These are phyloP conservation scores for Alternaria infectoria DNA, from an alignment of 2,329 filamentous ascomycete genomes.

Conservation along the genomic window DNA sequence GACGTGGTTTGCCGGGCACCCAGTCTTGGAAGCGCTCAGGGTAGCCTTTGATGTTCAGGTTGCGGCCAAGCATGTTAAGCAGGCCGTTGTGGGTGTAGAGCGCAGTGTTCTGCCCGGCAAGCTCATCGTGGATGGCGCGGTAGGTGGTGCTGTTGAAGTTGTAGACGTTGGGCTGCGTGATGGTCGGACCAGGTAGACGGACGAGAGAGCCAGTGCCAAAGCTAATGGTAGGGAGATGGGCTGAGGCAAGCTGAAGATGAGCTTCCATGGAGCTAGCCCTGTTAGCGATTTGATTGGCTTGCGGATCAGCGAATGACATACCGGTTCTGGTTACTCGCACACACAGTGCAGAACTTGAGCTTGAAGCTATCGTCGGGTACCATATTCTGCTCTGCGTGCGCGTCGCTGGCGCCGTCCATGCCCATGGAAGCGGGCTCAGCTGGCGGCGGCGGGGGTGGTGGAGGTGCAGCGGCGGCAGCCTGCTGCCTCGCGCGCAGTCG, in stretches of 20 bases:
- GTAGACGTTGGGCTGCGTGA: constrained; percentile 95
- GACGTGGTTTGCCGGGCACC: constrained; percentile 82
- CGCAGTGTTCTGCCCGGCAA: constrained; percentile 81
- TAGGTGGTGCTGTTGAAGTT: constrained; percentile 98
- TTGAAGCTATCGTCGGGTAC: constrained; percentile 69
- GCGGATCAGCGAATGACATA: constrained; percentile 53
- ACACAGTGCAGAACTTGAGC: constrained; percentile 97
- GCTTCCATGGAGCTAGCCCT: constrained; percentile 87
- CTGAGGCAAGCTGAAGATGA: constrained; percentile 87
- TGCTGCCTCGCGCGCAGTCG: constrained; percentile 56
- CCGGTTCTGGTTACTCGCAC: constrained; percentile 97
- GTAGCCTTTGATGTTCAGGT: constrained; percentile 89
- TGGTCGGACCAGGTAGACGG: constrained; percentile 86
- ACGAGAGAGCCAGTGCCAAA: constrained; percentile 97
- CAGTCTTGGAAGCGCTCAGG: constrained; percentile 99
- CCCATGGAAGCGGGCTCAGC: constrained; percentile 44
- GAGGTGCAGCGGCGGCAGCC: constrained; percentile 59
- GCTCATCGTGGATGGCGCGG: constrained; percentile 90
- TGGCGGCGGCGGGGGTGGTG: constrained; percentile 56
- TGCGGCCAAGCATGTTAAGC: constrained; percentile 93
- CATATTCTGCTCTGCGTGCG: constrained; percentile 27
- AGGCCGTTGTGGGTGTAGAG: constrained; percentile 92
- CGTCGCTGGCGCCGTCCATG: constrained; percentile 41
- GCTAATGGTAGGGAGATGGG: constrained; percentile 90
- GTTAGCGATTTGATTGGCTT: constrained; percentile 17